phyloP scores from a whole-genome alignment of 805 yeast genomes.

The Myxozyma lipomycoides region DNA sequence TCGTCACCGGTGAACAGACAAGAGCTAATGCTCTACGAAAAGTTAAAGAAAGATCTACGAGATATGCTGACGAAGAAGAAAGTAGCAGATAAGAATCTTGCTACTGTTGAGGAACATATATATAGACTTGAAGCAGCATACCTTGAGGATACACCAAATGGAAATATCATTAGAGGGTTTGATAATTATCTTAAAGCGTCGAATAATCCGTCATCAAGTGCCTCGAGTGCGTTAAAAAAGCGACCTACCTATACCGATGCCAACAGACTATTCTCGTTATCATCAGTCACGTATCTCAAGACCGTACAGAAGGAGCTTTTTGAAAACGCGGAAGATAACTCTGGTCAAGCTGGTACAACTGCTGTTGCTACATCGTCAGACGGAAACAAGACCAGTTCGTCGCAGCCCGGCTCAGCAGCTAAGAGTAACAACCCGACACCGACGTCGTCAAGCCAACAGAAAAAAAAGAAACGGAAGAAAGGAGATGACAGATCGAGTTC shows the following conservation, averaged over 20 bases:
- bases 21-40: conserved; percentile 52
- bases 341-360: neutral
- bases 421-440: neutral
- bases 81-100: conserved; percentile 54
- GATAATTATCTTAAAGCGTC: conserved; percentile 62
- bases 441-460: conserved; percentile 2
- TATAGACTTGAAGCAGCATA: conserved; percentile 75
- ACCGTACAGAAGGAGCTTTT: conserved; percentile 19
- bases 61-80: conserved; percentile 59
- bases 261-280: conserved; percentile 28
- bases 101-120: conserved; percentile 67
- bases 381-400: neutral
- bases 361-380: neutral
- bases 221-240: conserved; percentile 4
- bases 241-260: conserved; percentile 20
- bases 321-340: conserved; percentile 11
- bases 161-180: conserved; percentile 88
- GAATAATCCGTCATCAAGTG: neutral
- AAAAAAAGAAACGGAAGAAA: conserved; percentile 24
- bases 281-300: conserved; percentile 28
- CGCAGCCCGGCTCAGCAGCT: neutral
- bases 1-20: conserved; percentile 15
- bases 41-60: conserved; percentile 61
- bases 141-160: conserved; percentile 61
- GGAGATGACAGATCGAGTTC: conserved; percentile 21